Conservation (phyloP, 129 eudicot genomes). For the Lonicera japonica region DNA sequence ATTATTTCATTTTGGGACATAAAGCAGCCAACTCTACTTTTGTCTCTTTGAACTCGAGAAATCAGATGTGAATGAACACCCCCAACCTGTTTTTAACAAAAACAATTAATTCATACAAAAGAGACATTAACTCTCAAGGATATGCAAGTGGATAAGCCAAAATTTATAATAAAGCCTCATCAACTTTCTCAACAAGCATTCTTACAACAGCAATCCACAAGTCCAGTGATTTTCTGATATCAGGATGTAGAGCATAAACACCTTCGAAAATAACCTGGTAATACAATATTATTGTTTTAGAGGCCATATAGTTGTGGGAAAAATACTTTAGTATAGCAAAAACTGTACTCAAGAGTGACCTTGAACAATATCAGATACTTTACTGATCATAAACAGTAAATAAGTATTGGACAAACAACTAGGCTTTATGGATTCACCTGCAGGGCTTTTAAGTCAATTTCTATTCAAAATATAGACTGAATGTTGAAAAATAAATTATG, state of each 20-base stretch:
- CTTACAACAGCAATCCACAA: conserved; percentile 99
- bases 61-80: conserved; percentile 98
- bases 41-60: conserved; percentile 98
- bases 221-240: conserved; percentile 82
- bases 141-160: background rate
- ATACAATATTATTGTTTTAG: conserved; percentile 5
- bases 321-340: background rate
- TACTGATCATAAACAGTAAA: background rate
- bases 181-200: conserved; percentile 14
- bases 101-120: conserved; percentile 3
- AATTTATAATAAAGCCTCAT: background rate
- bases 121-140: background rate
- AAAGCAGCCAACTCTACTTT: conserved; percentile 75
- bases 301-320: background rate
- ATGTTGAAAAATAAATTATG: too few relatives aligned
- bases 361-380: background rate
- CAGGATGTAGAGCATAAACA: conserved; percentile 95
- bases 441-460: too few relatives aligned
- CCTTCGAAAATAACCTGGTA: conserved; percentile 94
- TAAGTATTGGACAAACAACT: background rate
- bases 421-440: background rate
- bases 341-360: background rate
- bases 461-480: too few relatives aligned
- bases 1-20: conserved; percentile 89
- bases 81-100: conserved; percentile 62